Conservation (phyloP, 2,329 filamentous ascomycete species). For the Arthrinium phaeospermum region DNA sequence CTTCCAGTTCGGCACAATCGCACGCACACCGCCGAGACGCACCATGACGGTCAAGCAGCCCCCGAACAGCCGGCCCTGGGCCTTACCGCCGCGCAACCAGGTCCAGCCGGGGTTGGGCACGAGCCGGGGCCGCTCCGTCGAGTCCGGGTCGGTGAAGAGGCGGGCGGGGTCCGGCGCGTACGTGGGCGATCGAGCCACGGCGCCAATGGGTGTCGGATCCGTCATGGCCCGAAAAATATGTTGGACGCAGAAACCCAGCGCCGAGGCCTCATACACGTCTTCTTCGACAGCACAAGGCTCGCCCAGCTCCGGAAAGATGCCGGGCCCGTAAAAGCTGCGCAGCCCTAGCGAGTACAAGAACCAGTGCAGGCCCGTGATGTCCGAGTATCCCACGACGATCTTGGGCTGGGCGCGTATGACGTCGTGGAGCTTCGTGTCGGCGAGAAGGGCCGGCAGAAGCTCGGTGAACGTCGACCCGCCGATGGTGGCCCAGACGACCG, state of each 20-base stretch:
- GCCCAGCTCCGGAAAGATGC: conserved; percentile 46
- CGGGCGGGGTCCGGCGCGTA: conserved; percentile 37
- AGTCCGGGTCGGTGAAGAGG: conserved; percentile 25
- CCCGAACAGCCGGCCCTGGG: conserved; percentile 51
- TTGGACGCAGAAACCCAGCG: conserved; percentile 38
- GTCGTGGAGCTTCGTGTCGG: conserved; percentile 42
- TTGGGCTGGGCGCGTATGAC: conserved; percentile 45
- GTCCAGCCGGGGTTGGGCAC: conserved; percentile 38
- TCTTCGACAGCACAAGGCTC: conserved; percentile 32
- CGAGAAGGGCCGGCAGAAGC: conserved; percentile 44
- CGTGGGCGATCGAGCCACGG: conserved; percentile 37
- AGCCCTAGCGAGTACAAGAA: conserved; percentile 45
- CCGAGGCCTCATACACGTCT: conserved; percentile 33
- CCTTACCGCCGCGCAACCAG: conserved; percentile 44
- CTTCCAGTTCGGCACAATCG: conserved; percentile 44
- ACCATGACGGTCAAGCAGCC: conserved; percentile 48
- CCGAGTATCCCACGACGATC: conserved; percentile 49
- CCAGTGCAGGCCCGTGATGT: conserved; percentile 51
- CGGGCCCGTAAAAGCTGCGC: conserved; percentile 51
- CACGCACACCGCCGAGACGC: conserved; percentile 41
- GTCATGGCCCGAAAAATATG: conserved; percentile 42
- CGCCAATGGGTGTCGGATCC: conserved; percentile 34
- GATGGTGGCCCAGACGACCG: conserved; percentile 46
- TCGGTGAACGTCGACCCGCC: conserved; percentile 47
- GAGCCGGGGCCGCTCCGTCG: conserved; percentile 26